Percentiles rank a stretch among this genome's conserved stretches.
phyloP scores from a whole-genome alignment of 2,329 filamentous ascomycete species.

The Thielaviopsis ethacetica region DNA sequence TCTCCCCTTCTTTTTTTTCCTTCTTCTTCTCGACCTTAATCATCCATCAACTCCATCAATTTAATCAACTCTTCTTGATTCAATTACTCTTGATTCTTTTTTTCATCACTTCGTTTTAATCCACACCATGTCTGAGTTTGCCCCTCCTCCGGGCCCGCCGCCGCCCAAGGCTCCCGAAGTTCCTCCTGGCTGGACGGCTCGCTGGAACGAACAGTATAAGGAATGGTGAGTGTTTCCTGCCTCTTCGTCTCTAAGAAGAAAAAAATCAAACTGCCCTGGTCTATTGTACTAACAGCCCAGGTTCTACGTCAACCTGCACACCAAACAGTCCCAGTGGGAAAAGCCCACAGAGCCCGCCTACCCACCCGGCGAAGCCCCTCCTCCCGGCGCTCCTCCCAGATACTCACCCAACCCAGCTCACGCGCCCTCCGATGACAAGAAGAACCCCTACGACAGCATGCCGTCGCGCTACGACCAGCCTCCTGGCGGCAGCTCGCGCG shows the following conservation, averaged over 20 bases:
- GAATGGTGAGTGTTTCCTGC: constrained; percentile 45
- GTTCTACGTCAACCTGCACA: constrained; percentile 84
- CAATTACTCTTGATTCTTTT: neutral
- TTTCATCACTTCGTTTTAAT: neutral
- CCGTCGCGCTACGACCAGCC: constrained; percentile 19
- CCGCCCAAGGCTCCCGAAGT: constrained; percentile 47
- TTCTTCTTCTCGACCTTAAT: too few relatives aligned
- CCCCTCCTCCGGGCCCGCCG: constrained; percentile 36
- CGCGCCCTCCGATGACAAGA: constrained; percentile 40
- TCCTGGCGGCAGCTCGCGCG: constrained; percentile 21
- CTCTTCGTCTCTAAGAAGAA: neutral
- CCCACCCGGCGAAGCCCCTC: constrained; percentile 24
- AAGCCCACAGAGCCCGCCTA: constrained; percentile 55
- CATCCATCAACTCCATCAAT: too few relatives aligned
- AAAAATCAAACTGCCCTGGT: constrained; percentile 11
- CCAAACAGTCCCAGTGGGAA: constrained; percentile 84
- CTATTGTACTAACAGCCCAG: constrained; percentile 23
- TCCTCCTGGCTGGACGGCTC: constrained; percentile 57
- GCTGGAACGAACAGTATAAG: constrained; percentile 77
- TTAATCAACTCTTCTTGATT: neutral
- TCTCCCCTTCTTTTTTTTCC: too few relatives aligned
- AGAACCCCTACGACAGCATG: constrained; percentile 47
- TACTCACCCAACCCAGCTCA: constrained; percentile 35
- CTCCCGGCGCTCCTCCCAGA: constrained; percentile 48
- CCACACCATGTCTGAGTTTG: constrained; percentile 34